These are phyloP conservation scores for Cylindrodendrum hubeiense DNA, from an alignment of 2,329 filamentous ascomycete species.

Conservation along the genomic window DNA sequence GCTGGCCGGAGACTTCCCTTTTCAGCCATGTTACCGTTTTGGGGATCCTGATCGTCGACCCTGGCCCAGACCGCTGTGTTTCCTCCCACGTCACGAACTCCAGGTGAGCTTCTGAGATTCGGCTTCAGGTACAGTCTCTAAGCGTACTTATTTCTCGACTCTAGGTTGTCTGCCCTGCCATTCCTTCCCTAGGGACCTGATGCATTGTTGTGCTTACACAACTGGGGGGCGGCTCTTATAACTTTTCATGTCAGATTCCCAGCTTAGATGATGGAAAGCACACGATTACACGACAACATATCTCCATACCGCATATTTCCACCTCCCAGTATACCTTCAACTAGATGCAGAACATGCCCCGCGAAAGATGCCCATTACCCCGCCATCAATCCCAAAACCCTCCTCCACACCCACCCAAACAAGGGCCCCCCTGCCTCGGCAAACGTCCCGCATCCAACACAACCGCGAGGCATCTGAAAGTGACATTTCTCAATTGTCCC, in stretches of 20 bases:
- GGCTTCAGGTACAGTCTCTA: neutral
- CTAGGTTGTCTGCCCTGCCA: neutral
- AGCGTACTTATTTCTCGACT: too few species aligned
- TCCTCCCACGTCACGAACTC: neutral
- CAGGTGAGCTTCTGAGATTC: neutral
- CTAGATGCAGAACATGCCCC: neutral
- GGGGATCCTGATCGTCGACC: slow-evolving; percentile 21
- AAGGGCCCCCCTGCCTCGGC: slow-evolving; percentile 27
- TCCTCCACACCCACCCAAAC: slow-evolving; percentile 27
- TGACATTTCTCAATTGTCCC: slow-evolving; percentile 19
- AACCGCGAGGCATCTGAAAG: slow-evolving; percentile 31
- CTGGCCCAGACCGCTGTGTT: neutral
- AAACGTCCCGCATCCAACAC: neutral
- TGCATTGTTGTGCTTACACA: neutral
- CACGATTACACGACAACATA: neutral
- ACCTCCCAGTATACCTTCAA: neutral
- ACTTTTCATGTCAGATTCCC: neutral
- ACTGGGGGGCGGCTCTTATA: neutral
- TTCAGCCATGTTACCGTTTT: slow-evolving; percentile 4
- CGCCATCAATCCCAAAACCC: slow-evolving; percentile 21
- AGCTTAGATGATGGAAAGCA: neutral
- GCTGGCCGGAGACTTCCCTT: neutral
- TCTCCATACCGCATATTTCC: neutral
- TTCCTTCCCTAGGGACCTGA: neutral
- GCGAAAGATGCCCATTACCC: slow-evolving; percentile 15